These are phyloP conservation scores for Metarhizium album DNA, from an alignment of 2,329 filamentous ascomycete genomes.

Conservation along the genomic window DNA sequence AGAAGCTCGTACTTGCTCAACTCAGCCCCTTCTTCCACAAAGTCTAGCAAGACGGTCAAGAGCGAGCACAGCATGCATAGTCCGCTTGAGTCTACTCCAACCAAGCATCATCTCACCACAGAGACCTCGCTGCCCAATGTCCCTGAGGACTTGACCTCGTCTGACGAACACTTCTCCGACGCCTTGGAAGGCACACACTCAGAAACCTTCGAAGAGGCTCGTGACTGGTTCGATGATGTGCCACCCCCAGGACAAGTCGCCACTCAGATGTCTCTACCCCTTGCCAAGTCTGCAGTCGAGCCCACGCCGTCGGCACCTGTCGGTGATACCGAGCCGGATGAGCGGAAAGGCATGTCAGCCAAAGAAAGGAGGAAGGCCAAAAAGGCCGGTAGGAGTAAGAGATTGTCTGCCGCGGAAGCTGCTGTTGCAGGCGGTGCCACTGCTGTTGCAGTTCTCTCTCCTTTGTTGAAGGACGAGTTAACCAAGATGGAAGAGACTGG, in stretches of 20 bases:
- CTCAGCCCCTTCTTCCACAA: slow-evolving; percentile 25
- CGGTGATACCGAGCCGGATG: slow-evolving; percentile 9
- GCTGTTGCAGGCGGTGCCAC: slow-evolving; percentile 3
- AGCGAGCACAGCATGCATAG: slow-evolving; percentile 12
- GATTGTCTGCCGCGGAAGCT: slow-evolving; percentile 1
- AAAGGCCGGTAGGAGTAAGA: slow-evolving; percentile 12
- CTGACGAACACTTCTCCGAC: slow-evolving; percentile 26
- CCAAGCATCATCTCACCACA: slow-evolving; percentile 10
- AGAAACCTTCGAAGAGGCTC: slow-evolving; percentile 12
- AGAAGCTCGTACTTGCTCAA: slow-evolving; percentile 31
- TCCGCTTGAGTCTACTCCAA: slow-evolving; percentile 16
- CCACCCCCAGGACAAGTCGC: not conserved
- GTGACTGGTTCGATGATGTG: slow-evolving; percentile 6
- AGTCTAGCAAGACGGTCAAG: slow-evolving; percentile 17
- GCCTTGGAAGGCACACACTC: slow-evolving; percentile 17
- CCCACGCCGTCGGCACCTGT: not conserved
- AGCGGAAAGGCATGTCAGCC: slow-evolving; percentile 8
- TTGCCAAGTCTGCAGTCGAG: not conserved
- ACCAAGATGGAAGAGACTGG: slow-evolving; percentile 4
- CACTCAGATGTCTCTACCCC: slow-evolving; percentile 2
- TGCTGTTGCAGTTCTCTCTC: slow-evolving; percentile 1
- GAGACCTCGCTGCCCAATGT: slow-evolving; percentile 12
- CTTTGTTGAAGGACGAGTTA: slow-evolving; percentile 1
- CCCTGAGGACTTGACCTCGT: slow-evolving; percentile 22
- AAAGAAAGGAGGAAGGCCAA: slow-evolving; percentile 13